Evolutionary conservation across 1,284 basidiomycete species (phyloP), one percentile per base, ranked within the genome.

Genomic region (Wolfiporia cocos): DNA sequence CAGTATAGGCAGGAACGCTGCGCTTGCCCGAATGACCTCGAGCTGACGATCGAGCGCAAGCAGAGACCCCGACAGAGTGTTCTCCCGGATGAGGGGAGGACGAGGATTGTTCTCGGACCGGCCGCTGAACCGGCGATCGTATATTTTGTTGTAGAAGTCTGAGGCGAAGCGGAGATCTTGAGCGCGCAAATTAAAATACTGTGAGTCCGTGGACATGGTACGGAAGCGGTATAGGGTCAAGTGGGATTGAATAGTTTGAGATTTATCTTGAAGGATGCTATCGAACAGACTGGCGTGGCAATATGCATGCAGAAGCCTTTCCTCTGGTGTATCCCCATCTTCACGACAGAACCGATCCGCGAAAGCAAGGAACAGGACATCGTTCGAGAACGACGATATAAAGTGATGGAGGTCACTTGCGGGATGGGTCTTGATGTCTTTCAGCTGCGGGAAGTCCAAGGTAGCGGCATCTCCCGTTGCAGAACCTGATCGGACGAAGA

Each of bases 221-320:
- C 86, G 80, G 49, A 79, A 78, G 35, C 69, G 71, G 56, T 78
- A 87, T 14, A 94, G 63, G 1, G 77, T 76, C 2, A 92, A 66
- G 60, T 94, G 88, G 0, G 81, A 71, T 43, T 80, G 75, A 6
- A 93, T 65, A 0, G 88, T 80, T 46, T 81, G 76, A 3, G 83
- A 79, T 57, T 96, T 95, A 67, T 96, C 93, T 57, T 87, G 81
- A 9, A 91, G 70, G 39, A 98, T 81, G 59, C 88, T 87, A 59
- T 97, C 93, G 41, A 95, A 73, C 18, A 95, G 64, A 20, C 80
- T 76, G 0, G 87, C 86, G 49, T 89, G 84, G 47, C 81, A 86
- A 48, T 88, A 88, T 17, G 76, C 69, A 52, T 85, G 80, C 54
- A 86, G 77, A 18, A 81, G 65, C 40, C 74, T 69, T 51, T 84